phyloP scores from a whole-genome alignment of 371 early-diverging fungal species.

The Funneliformis caledonium region DNA sequence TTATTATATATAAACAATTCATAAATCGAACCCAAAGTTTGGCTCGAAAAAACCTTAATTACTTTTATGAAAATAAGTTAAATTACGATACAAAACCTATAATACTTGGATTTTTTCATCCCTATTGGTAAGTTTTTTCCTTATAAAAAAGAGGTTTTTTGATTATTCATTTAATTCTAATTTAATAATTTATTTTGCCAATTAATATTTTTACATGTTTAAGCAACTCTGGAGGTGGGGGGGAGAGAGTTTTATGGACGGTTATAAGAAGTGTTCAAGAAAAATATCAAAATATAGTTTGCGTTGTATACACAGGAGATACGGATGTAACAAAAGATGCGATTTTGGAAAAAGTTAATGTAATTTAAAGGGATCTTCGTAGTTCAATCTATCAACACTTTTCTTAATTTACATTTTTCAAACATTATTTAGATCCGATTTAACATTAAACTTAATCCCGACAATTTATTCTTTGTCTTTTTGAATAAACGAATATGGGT shows the following conservation, averaged over 20 bases:
- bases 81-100: conserved; percentile 39
- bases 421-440: conserved; percentile 65
- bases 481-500: conserved; percentile 68
- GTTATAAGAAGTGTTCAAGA: conserved; percentile 77
- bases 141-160: not conserved
- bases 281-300: conserved; percentile 63
- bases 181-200: not conserved
- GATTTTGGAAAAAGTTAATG: conserved; percentile 68
- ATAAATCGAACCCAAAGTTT: not conserved
- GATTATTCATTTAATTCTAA: not conserved
- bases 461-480: conserved; percentile 64
- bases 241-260: conserved; percentile 95
- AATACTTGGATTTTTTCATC: conserved; percentile 86
- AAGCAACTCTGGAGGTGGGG: conserved; percentile 93
- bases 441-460: conserved; percentile 64
- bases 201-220: not conserved
- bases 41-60: not conserved
- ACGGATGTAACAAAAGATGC: conserved; percentile 54
- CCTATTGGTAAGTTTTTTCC: conserved; percentile 65
- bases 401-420: not conserved
- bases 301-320: conserved; percentile 85
- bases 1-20: not conserved
- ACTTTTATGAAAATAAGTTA: not conserved
- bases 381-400: conserved; percentile 54
- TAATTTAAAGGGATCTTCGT: conserved; percentile 35